Base-by-base conservation (phyloP, 2,329 filamentous ascomycete species). In the Cercospora brassicicola region DNA sequence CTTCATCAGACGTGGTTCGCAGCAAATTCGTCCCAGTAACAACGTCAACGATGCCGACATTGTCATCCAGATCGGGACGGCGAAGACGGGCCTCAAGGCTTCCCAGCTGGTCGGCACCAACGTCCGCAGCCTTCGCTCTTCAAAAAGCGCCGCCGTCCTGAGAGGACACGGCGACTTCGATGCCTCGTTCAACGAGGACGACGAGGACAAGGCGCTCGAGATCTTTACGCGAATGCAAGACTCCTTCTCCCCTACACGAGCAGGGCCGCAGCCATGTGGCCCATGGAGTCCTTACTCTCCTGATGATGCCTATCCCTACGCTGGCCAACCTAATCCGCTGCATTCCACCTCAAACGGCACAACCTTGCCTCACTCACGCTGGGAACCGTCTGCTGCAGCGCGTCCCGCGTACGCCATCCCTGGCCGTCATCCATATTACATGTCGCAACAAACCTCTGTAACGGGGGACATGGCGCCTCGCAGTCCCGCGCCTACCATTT, bases 381-480 rank as follows among this genome's bases (percentile, higher is more conserved):
- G 75, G 18, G 74, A 78, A 56, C 72, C 73, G 11, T 82, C 80
- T 8, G 80, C 74, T 64, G 79, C 78, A 9, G 81, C 80, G 36
- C 74, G 81, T 72, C 79, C 77, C 62, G 81, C 81, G 33, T 79
- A 81, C 69, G 82, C 83, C 73, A 81, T 83, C 62, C 71, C 81
- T 33, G 76, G 78, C 51, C 79, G 69, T 57, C 79, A 78, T 33
- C 81, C 82, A 9, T 72, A 80, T 30, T 74, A 76, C 55, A 78
- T 83, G 33, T 82, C 81, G 0, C 81, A 83, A 74, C 81, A 83
- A 67, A 82, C 78, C 53, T 83, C 82, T 51, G 79, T 81, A 7
- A 77, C 81, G 8, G 78, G 81, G 56, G 81, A 83, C 63, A 80
- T 78, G 76, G 81, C 79, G 8, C 71, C 82, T 57, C 74, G 79